A percentile compares a stretch with the other conserved stretches of the same genome.
Conservation (phyloP, 2,329 filamentous ascomycete genomes). For the Trichophyton verrucosum region DNA sequence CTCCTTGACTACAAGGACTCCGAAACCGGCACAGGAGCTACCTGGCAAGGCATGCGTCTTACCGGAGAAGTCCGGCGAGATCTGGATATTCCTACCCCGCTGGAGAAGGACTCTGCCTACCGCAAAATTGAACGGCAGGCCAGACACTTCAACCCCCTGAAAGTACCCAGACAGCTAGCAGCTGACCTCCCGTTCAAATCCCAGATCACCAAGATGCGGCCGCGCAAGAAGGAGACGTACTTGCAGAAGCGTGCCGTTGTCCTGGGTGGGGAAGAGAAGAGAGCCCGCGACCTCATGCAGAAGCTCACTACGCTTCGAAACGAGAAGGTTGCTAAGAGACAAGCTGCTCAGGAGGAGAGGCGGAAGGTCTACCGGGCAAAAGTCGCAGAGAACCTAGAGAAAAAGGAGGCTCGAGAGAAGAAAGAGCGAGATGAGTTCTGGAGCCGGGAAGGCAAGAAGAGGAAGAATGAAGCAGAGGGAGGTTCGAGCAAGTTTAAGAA, state of each 20-base stretch:
- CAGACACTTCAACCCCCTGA: constrained; percentile 61
- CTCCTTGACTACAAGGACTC: constrained; percentile 50
- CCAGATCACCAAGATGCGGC: constrained; percentile 71
- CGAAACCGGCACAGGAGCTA: constrained; percentile 21
- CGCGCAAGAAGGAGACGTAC: constrained; percentile 72
- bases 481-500: constrained; percentile 29
- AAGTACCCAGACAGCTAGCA: constrained; percentile 43
- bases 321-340: constrained; percentile 74
- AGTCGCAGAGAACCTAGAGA: constrained; percentile 70
- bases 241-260: constrained; percentile 93
- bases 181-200: constrained; percentile 83
- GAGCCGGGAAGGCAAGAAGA: constrained; percentile 76
- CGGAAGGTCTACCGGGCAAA: constrained; percentile 69
- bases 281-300: constrained; percentile 77
- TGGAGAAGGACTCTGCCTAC: constrained; percentile 76
- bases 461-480: constrained; percentile 45
- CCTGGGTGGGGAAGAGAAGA: constrained; percentile 72
- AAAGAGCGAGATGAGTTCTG: constrained; percentile 86
- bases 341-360: constrained; percentile 78
- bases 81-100: constrained; percentile 61
- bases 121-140: constrained; percentile 46
- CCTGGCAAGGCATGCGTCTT: constrained; percentile 84
- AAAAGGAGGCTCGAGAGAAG: constrained; percentile 76
- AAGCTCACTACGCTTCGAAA: constrained; percentile 84
- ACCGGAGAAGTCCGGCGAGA: constrained; percentile 82